Base-by-base conservation (phyloP, 2,329 filamentous ascomycete species). In the Pseudopithomyces chartarum region DNA sequence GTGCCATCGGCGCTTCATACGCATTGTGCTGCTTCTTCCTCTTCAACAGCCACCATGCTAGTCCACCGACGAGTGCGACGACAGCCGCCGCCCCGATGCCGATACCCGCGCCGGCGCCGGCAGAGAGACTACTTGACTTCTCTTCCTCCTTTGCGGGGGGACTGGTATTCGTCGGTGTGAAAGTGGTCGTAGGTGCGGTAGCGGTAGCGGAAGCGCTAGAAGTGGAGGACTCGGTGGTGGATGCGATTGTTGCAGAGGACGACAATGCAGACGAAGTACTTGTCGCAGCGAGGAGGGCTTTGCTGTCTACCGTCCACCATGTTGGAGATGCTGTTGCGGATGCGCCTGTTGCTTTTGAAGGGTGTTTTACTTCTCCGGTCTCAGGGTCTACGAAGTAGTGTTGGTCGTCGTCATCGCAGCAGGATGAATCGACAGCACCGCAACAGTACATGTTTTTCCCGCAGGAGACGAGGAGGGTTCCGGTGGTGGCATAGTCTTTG, bases 371-470 rank as follows among this genome's bases (percentile, higher is more conserved):
- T 22, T 48, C 45, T 19, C 45, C 45, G 6, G 32, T 48, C 3
- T n/a, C 32, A 10, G 45, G 45, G 33, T 48, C 45, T 4, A 48
- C 45, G 45, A 48, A 48, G 12, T 22, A 48, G 12, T 36, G 32
- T 11, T 48, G 3, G 10, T 6, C n/a, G 13, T 48, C 45, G 19
- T 36, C 19, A 6, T 48, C 33, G 33, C 45, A 48, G 33, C 45
- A 48, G 2, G 6, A 3, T 11, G 36, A 7, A 11, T 38, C 45
- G 19, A 38, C 45, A 6, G 32, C 33, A 11, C 45, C 45, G 45
- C 45, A 48, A 32, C 45, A 48, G 45, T 38, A 48, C 20, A 48
- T 38, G 45, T 48, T 48, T 15, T 38, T 38, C 8, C 45, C 45
- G 45, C 45, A 48, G 45, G 36, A 32, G 10, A 48, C 45, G 12